Percentiles rank a stretch among this genome's conserved stretches.
Evolutionary conservation across 805 yeast genomes (phyloP).

Genomic region (Candida pseudoglaebosa): DNA sequence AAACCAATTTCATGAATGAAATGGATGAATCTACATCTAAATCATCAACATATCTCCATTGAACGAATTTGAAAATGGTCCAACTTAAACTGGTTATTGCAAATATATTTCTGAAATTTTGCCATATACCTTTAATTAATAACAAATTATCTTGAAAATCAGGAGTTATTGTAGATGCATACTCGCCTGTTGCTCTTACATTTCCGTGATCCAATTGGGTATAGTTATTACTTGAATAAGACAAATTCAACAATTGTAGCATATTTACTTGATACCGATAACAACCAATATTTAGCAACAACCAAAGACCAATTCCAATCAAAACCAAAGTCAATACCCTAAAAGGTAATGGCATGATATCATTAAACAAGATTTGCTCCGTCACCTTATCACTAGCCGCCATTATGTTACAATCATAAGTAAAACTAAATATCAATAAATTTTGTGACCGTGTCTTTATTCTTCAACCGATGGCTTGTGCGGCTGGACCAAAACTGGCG

Average conservation of each 20-base stretch:
- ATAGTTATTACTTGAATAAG: constrained; percentile 38
- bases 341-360: constrained; percentile 35
- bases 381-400: constrained; percentile 10
- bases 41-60: constrained; percentile 14
- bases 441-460: no score
- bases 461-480: no score
- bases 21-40: neutral
- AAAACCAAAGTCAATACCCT: constrained; percentile 47
- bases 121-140: constrained; percentile 32
- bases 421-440: neutral
- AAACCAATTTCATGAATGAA: constrained; percentile 2
- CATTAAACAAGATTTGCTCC: constrained; percentile 20
- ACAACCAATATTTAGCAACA: constrained; percentile 38
- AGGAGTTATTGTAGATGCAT: constrained; percentile 26
- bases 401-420: constrained; percentile 5
- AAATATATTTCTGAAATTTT: constrained; percentile 24
- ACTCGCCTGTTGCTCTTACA: constrained; percentile 26
- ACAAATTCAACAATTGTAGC: constrained; percentile 37
- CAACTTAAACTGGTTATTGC: constrained; percentile 20
- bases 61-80: constrained; percentile 18
- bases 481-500: no score
- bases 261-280: constrained; percentile 42
- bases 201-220: constrained; percentile 17
- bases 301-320: constrained; percentile 54
- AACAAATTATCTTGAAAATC: constrained; percentile 26